Evolutionary conservation across 805 yeast genomes (phyloP).

Genomic region (Metschnikowia noctiluminum): DNA sequence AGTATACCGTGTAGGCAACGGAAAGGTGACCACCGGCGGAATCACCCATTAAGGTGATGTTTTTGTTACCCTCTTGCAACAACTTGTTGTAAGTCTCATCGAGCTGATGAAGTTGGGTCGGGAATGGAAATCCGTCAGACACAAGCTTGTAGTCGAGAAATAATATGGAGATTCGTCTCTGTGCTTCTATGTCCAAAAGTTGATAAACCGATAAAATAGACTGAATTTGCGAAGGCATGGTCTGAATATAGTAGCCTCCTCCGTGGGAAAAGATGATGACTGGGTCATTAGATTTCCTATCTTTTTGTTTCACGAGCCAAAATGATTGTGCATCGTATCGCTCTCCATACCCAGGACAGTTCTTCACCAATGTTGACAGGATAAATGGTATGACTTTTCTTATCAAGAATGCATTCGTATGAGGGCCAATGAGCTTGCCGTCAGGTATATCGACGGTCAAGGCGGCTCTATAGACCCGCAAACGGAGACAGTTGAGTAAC

Average conservation of each 20-base stretch:
- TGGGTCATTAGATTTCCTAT: constrained; percentile 25
- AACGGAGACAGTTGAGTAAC: constrained; percentile 13
- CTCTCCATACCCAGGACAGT: constrained; percentile 30
- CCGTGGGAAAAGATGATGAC: constrained; percentile 37
- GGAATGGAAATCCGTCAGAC: constrained; percentile 28
- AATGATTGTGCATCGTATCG: constrained; percentile 26
- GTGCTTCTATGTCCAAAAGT: constrained; percentile 24
- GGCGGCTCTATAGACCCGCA: constrained; percentile 13
- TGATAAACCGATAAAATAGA: constrained; percentile 27
- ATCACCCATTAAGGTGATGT: constrained; percentile 38
- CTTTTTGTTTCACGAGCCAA: constrained; percentile 34
- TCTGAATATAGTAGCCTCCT: constrained; percentile 37
- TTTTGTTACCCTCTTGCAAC: constrained; percentile 21
- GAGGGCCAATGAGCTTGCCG: constrained; percentile 12
- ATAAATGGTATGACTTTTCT: constrained; percentile 11
- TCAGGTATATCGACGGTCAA: constrained; percentile 15
- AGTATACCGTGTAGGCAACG: constrained; percentile 27
- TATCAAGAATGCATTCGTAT: constrained; percentile 14
- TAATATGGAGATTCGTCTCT: constrained; percentile 23
- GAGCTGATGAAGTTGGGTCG: constrained; percentile 32
- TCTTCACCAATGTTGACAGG: constrained; percentile 6
- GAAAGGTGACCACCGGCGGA: constrained; percentile 43
- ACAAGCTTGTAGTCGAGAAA: constrained; percentile 32
- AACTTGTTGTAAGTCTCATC: constrained; percentile 24
- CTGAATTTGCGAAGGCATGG: constrained; percentile 29